phyloP scores from a whole-genome alignment of 257 asterid species.

The Misopates orontium region DNA sequence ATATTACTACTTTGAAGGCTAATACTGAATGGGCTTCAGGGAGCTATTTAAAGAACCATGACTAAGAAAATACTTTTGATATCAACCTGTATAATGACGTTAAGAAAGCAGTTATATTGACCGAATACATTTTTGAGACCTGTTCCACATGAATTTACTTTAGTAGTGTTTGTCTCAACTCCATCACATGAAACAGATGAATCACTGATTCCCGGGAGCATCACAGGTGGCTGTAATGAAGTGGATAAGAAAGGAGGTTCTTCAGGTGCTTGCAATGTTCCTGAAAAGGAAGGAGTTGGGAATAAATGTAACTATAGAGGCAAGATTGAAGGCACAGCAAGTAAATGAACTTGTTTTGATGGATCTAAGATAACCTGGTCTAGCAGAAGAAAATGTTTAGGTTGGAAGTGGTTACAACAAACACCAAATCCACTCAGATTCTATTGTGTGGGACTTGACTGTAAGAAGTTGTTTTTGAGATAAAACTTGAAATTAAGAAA shows the following conservation, averaged over 20 bases:
- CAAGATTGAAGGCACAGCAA: too few species aligned
- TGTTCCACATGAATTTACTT: slow-evolving; percentile 61
- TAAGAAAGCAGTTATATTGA: slow-evolving; percentile 92
- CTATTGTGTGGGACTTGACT: too few species aligned
- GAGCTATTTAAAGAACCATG: background rate
- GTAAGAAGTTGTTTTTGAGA: too few species aligned
- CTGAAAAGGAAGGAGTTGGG: slow-evolving; percentile 38
- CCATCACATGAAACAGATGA: slow-evolving; percentile 37
- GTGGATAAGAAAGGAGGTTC: slow-evolving; percentile 42
- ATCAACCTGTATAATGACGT: slow-evolving; percentile 96
- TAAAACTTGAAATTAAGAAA: too few species aligned
- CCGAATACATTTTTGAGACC: slow-evolving; percentile 93
- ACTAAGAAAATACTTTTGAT: slow-evolving; percentile 16
- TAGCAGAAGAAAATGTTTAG: too few species aligned
- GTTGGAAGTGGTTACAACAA: background rate
- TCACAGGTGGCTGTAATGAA: slow-evolving; percentile 37
- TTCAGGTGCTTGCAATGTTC: slow-evolving; percentile 50
- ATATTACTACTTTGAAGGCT: slow-evolving; percentile 26
- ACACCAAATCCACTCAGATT: too few species aligned
- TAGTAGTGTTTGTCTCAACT: slow-evolving; percentile 34
- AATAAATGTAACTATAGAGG: too few species aligned
- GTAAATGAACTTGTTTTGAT: background rate
- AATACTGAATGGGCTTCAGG: slow-evolving; percentile 7
- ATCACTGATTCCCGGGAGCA: slow-evolving; percentile 39
- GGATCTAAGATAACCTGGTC: background rate